Evolutionary conservation across 2,329 filamentous ascomycete species (phyloP), one percentile per base, ranked within the genome.

Genomic region (Aspergillus melleus): DNA sequence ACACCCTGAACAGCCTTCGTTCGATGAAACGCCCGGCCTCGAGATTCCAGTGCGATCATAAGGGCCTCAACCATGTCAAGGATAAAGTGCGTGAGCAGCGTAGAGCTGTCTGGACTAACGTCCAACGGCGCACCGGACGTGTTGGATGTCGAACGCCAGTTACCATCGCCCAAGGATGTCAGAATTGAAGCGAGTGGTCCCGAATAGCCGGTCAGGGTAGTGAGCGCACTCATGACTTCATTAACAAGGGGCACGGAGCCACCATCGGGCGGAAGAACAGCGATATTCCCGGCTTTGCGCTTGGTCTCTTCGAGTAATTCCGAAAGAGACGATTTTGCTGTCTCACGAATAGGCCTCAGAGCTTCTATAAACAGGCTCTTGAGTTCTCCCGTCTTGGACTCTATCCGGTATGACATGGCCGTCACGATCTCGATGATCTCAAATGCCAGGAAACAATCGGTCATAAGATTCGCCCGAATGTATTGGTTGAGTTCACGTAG

Each of bases 341-440:
- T 98, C 72, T 97, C 94, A 20, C 93, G 87, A 11, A 98, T 86
- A 0, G 95, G 95, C 68, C 95, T 92, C 14, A 98, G 80, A 9
- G 92, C 91, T 57, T 96, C 91, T 5, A 91, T 88, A 54, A 99
- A 86, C 6, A 91, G 85, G 30, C 86, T 82, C 73, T 96, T 96
- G 59, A 97, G 83, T 70, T 96, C 92, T 2, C 92, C 92, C 0
- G 92, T 96, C 62, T 89, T 88, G 4, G 86, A 84, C 64, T 96
- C 94, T 4, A 99, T 80, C 44, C 89, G 88, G 58, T 88, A 88
- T 2, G 92, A 92, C 52, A 96, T 83, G 12, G 84, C 85, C 0
- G 91, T 90, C 51, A 98, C 87, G 61, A 97, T 91, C 69, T 96
- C 94, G 32, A 96, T 91, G 32, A 98, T 91, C 73, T 99, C 95